Base-by-base conservation (phyloP, 192 early-diverging fungal species). In the Coemansia sp. region DNA sequence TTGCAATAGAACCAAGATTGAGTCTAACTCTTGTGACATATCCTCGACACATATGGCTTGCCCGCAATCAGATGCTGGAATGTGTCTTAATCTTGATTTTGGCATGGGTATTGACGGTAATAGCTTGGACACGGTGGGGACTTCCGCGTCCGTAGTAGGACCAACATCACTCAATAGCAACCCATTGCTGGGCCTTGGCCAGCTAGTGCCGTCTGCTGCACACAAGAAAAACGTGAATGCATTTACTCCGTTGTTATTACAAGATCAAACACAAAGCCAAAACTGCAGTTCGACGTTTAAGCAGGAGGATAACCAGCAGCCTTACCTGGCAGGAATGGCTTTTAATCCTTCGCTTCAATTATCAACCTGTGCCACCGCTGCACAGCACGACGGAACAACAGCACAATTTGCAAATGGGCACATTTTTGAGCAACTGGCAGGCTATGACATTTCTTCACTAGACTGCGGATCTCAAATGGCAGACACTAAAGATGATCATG, bases 301-400 rank as follows among this genome's bases (percentile, higher is more conserved):
- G 23, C 62, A 64, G 2, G 52, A 51, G 1, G 54, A 51, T 51
- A 54, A 61, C 32, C 59, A 36, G 20, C 72, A 75, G 55, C 70
- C 72, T 17, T 65, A 66, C 25, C 68, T 75, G 61, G 68, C 73
- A 0, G 78, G 78, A 3, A 80, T 80, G 78, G 78, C 64, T 23
- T 31, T 55, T 6, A 63, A 71, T 11, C 51, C 64, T 22, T 53
- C 69, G n/a, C 24, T 59, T 21, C 29, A 66, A 30, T 60, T 72
- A 32, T 20, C 56, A 32, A 27, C n/a, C 27, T 33, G 36, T 1
- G 32, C 29, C 51, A 22, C 29, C 32, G 10, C 30, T 11, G 51
- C 23, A 4, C 57, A 59, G 31, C 63, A 54, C 20, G 4, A 22
- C 17, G 46, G 24, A n/a, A 17, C 32, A 19, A 8, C 61, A 10